Percentiles rank a stretch among this genome's conserved stretches.
Conservation (phyloP, 2,329 filamentous ascomycete genomes). For the Hypocreales sp. region DNA sequence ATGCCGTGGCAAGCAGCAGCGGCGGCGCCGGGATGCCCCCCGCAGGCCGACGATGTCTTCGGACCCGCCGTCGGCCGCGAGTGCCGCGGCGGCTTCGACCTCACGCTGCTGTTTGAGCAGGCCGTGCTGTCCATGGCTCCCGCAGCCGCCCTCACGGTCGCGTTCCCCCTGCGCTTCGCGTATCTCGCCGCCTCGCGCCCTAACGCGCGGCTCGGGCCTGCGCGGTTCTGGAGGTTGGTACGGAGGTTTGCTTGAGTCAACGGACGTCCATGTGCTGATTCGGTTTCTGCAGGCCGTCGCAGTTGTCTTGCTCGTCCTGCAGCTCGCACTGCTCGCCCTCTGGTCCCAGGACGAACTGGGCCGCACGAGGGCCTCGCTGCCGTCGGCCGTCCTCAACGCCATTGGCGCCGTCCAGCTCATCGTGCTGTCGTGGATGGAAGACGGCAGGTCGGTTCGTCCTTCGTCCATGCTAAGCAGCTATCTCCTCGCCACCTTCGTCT, state of each 20-base stretch:
- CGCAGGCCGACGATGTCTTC: slow-evolving; percentile 3
- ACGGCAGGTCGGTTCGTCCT: slow-evolving; percentile 14
- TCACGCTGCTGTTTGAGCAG: slow-evolving; percentile 5
- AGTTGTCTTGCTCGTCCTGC: slow-evolving; percentile 1
- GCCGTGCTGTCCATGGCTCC: slow-evolving; percentile 4
- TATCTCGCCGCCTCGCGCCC: slow-evolving; percentile 1
- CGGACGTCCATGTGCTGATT: background rate
- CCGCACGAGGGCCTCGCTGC: slow-evolving; percentile 2
- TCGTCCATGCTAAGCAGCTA: slow-evolving; percentile 14
- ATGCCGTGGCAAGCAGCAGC: background rate
- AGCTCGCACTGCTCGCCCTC: slow-evolving; percentile 2
- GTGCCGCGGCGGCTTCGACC: slow-evolving; percentile 5
- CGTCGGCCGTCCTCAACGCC: slow-evolving; percentile 4
- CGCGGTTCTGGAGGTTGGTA: slow-evolving; percentile 1
- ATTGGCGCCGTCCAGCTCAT: slow-evolving; percentile 10
- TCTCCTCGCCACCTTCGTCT: slow-evolving; percentile 13
- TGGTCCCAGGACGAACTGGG: background rate
- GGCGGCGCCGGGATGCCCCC: background rate
- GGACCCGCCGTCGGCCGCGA: slow-evolving; percentile 1
- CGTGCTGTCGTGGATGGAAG: slow-evolving; percentile 15
- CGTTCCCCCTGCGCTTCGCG: slow-evolving; percentile 1
- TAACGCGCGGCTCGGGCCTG: background rate
- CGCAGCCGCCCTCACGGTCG: slow-evolving; percentile 1
- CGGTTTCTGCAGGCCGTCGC: background rate
- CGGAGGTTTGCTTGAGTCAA: background rate